Evolutionary conservation across 805 yeast species (phyloP).

Genomic region (Yarrowia alimentaria): DNA sequence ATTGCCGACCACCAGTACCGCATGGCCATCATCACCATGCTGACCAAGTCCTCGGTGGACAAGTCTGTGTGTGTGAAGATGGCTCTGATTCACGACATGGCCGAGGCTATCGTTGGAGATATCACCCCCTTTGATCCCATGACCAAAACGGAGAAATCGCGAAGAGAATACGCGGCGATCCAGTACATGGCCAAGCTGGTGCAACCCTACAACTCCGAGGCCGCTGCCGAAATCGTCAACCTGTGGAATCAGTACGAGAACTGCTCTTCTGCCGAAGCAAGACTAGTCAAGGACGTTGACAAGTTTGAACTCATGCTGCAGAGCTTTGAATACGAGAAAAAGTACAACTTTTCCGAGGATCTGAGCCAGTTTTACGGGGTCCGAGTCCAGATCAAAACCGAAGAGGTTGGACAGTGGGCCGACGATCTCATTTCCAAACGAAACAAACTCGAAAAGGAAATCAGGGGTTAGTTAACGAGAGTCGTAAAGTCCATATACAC

Average conservation of each 20-base stretch:
- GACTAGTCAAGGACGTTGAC: conserved; percentile 90
- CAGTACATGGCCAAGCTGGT: conserved; percentile 60
- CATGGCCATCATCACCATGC: conserved; percentile 79
- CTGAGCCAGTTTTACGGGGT: conserved; percentile 71
- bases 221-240: conserved; percentile 62
- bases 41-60: conserved; percentile 56
- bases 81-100: conserved; percentile 89
- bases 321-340: conserved; percentile 64
- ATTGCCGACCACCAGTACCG: conserved; percentile 96
- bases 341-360: conserved; percentile 54
- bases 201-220: conserved; percentile 58
- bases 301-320: conserved; percentile 73
- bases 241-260: conserved; percentile 90
- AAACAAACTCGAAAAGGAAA: too few species aligned
- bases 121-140: conserved; percentile 80
- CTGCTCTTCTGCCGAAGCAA: conserved; percentile 75
- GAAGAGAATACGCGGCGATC: conserved; percentile 74
- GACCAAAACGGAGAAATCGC: conserved; percentile 75
- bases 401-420: conserved; percentile 68
- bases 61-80: conserved; percentile 74
- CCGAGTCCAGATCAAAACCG: conserved; percentile 60
- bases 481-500: too few species aligned
- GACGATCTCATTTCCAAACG: conserved; percentile 55
- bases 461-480: too few species aligned
- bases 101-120: conserved; percentile 92